Evolutionary conservation across 768 basidiomycete species (phyloP).

Genomic region (Phylloporus arenicola): DNA sequence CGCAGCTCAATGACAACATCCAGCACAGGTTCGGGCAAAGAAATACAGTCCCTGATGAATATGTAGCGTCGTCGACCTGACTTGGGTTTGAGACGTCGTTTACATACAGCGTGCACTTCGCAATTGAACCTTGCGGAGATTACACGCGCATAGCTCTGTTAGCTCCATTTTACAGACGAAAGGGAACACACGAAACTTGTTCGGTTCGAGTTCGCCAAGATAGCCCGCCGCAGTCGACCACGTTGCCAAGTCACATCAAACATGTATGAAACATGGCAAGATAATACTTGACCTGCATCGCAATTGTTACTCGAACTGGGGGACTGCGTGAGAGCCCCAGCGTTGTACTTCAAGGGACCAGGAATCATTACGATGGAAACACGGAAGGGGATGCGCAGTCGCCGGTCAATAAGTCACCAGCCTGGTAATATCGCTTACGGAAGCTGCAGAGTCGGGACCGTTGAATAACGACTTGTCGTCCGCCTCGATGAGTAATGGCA

Average conservation of each 20-base stretch:
- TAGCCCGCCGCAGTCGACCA: neutral
- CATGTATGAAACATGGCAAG: neutral
- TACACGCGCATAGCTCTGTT: constrained; percentile 14
- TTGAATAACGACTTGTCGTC: neutral
- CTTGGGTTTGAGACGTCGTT: neutral
- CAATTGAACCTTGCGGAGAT: constrained; percentile 17
- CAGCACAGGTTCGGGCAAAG: constrained; percentile 15
- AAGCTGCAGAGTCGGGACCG: no score
- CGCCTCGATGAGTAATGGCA: constrained; percentile 13
- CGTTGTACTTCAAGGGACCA: neutral
- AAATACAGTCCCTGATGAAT: constrained; percentile 1
- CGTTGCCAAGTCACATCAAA: constrained; percentile 1
- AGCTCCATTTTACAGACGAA: constrained; percentile 4
- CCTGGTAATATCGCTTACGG: constrained; percentile 11
- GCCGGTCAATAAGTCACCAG: no score
- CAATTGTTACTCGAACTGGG: neutral
- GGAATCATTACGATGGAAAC: neutral
- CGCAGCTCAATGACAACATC: constrained; percentile 1
- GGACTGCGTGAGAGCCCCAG: neutral
- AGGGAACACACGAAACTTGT: constrained; percentile 2
- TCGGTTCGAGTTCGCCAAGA: constrained; percentile 1
- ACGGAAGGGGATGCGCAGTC: neutral
- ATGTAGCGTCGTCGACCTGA: neutral
- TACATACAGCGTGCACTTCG: neutral
- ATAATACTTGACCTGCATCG: neutral